These are phyloP conservation scores for Metroxylon sagu DNA, from an alignment of 176 grass and related monocot genomes.

Conservation along the genomic window DNA sequence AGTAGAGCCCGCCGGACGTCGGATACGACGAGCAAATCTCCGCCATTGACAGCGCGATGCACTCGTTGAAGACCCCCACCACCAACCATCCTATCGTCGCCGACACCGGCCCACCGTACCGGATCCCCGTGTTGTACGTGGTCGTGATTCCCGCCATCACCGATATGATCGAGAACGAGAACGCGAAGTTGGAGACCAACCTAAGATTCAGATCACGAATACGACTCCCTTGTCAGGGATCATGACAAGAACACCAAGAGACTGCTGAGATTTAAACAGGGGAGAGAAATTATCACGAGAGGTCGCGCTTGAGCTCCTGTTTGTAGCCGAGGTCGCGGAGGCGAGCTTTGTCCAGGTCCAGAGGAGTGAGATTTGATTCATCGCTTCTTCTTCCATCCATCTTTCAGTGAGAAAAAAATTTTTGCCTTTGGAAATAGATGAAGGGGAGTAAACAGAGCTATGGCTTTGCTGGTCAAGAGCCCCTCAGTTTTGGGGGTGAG, in stretches of 20 bases:
- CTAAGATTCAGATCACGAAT: slow-evolving; percentile 15
- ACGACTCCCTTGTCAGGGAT: no score
- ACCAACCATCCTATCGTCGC: slow-evolving; percentile 84
- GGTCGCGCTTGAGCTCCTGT: slow-evolving; percentile 89
- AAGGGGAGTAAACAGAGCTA: no score
- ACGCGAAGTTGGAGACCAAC: slow-evolving; percentile 77
- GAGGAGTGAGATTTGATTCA: not conserved
- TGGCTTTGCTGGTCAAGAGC: no score
- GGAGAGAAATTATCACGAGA: slow-evolving; percentile 39
- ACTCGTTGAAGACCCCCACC: slow-evolving; percentile 69
- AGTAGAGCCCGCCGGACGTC: slow-evolving; percentile 81
- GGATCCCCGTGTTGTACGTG: slow-evolving; percentile 72
- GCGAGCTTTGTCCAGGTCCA: slow-evolving; percentile 44
- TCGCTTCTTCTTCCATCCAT: no score
- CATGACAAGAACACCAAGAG: no score
- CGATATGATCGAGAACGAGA: slow-evolving; percentile 95
- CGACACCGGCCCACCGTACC: slow-evolving; percentile 55
- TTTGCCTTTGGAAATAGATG: no score
- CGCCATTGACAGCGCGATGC: slow-evolving; percentile 67
- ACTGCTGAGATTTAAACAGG: no score
- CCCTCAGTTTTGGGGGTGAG: no score
- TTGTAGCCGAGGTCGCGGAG: slow-evolving; percentile 79
- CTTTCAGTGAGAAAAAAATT: no score
- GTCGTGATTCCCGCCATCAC: slow-evolving; percentile 90
- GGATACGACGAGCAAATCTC: slow-evolving; percentile 96